Evolutionary conservation across 768 basidiomycete species (phyloP).

Genomic region (Boletus sensibilis): DNA sequence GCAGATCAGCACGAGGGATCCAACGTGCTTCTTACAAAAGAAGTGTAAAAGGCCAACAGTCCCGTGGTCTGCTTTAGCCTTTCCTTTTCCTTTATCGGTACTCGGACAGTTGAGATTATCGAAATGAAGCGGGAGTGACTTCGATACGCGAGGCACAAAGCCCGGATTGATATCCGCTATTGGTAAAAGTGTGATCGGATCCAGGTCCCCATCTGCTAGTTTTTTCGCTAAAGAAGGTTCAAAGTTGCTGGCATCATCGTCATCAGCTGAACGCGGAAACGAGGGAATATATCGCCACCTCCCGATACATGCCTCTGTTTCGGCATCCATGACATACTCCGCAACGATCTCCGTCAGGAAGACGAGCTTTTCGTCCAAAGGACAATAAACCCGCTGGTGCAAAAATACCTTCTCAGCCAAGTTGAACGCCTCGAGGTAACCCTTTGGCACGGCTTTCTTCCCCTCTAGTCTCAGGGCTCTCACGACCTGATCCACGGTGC

Average conservation of each 20-base stretch:
- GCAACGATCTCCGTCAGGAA: slow-evolving; percentile 63
- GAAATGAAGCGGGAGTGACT: slow-evolving; percentile 37
- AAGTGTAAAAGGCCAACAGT: slow-evolving; percentile 54
- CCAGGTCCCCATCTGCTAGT: slow-evolving; percentile 65
- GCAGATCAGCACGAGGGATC: slow-evolving; percentile 38
- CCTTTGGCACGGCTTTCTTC: slow-evolving; percentile 73
- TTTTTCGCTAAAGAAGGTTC: slow-evolving; percentile 60
- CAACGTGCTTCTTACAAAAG: slow-evolving; percentile 50
- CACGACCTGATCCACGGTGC: slow-evolving; percentile 81
- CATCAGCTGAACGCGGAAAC: slow-evolving; percentile 6
- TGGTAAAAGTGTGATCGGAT: slow-evolving; percentile 64
- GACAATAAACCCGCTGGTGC: slow-evolving; percentile 91
- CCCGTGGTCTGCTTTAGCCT: slow-evolving; percentile 28
- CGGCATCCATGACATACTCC: slow-evolving; percentile 52
- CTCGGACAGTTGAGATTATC: slow-evolving; percentile 26
- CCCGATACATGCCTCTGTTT: slow-evolving; percentile 71
- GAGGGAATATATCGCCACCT: slow-evolving; percentile 38
- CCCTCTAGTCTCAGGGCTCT: slow-evolving; percentile 77
- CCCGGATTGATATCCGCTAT: slow-evolving; percentile 79
- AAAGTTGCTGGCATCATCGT: slow-evolving; percentile 49
- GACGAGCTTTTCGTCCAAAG: slow-evolving; percentile 59
- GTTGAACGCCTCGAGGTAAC: slow-evolving; percentile 72
- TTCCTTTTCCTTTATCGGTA: slow-evolving; percentile 48
- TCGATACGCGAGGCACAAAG: slow-evolving; percentile 55
- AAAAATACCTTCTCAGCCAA: slow-evolving; percentile 90